Conservation (phyloP, 2,329 filamentous ascomycete species). For the Penicillium sp. region DNA sequence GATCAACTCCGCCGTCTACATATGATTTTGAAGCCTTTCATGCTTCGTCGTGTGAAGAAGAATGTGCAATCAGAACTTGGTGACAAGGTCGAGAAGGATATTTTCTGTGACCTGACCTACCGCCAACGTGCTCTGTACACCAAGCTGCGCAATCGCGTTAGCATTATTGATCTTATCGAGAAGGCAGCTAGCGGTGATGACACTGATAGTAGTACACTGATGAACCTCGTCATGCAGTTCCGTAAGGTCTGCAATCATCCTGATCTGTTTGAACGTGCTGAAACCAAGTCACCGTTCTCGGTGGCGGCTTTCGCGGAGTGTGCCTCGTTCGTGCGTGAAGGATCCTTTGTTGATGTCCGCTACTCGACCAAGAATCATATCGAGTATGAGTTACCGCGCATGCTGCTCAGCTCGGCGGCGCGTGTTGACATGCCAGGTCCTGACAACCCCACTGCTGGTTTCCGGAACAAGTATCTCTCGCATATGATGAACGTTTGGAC, state of each 20-base stretch:
- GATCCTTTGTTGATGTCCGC: constrained; percentile 71
- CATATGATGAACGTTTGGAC: constrained; percentile 91
- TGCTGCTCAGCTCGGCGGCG: constrained; percentile 79
- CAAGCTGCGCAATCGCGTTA: constrained; percentile 93
- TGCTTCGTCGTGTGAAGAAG: constrained; percentile 99
- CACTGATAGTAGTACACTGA: constrained; percentile 89
- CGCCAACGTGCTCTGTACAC: constrained; percentile 91
- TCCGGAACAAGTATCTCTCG: constrained; percentile 71
- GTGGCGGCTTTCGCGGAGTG: constrained; percentile 90
- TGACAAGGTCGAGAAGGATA: constrained; percentile 95
- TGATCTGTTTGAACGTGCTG: constrained; percentile 91
- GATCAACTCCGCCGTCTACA: constrained; percentile 95
- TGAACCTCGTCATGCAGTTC: constrained; percentile 99
- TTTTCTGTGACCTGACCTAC: constrained; percentile 96
- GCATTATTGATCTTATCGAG: constrained; percentile 96
- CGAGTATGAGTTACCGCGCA: constrained; percentile 75
- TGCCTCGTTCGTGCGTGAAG: constrained; percentile 90
- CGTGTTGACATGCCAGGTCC: constrained; percentile 71
- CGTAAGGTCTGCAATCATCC: constrained; percentile 99
- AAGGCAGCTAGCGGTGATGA: constrained; percentile 94
- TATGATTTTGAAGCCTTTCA: constrained; percentile 99
- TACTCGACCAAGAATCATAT: constrained; percentile 89
- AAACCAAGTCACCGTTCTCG: constrained; percentile 82
- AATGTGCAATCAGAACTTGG: constrained; percentile 98
- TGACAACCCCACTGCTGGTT: constrained; percentile 74